Evolutionary conservation across 2,329 filamentous ascomycete genomes (phyloP).

Genomic region (Cordyceps cicadae): DNA sequence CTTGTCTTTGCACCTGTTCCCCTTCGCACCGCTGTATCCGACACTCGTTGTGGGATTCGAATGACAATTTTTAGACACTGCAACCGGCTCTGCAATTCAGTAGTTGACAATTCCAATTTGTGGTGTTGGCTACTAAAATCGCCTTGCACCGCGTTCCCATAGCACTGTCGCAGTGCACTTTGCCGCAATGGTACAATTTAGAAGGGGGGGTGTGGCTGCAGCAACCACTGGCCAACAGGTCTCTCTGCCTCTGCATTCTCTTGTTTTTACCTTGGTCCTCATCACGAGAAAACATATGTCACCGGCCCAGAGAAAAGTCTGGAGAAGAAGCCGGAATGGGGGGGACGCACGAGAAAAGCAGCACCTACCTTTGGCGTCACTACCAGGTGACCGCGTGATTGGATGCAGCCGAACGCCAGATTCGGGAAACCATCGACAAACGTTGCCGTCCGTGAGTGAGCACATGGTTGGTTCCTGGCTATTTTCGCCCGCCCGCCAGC

Average conservation of each 20-base stretch:
- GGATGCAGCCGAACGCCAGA: not conserved
- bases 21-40: not conserved
- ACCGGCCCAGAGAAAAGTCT: not conserved
- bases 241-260: not conserved
- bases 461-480: slow-evolving; percentile 12
- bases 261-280: not conserved
- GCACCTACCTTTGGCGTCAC: not conserved
- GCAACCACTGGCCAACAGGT: not conserved
- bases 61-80: not conserved
- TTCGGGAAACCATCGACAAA: slow-evolving; percentile 6
- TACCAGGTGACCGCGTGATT: slow-evolving; percentile 8
- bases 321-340: not conserved
- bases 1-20: not conserved
- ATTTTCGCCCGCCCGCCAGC: slow-evolving; percentile 9
- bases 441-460: not conserved
- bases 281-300: slow-evolving; percentile 11
- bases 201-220: slow-evolving; percentile 1
- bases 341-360: not conserved
- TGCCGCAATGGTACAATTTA: not conserved
- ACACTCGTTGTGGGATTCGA: not conserved
- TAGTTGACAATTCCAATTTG: not conserved
- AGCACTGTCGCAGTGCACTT: not conserved
- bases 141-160: not conserved
- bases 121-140: not conserved
- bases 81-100: not conserved